Base-by-base conservation (phyloP, 768 basidiomycete genomes). In the Artomyces pyxidatus region DNA sequence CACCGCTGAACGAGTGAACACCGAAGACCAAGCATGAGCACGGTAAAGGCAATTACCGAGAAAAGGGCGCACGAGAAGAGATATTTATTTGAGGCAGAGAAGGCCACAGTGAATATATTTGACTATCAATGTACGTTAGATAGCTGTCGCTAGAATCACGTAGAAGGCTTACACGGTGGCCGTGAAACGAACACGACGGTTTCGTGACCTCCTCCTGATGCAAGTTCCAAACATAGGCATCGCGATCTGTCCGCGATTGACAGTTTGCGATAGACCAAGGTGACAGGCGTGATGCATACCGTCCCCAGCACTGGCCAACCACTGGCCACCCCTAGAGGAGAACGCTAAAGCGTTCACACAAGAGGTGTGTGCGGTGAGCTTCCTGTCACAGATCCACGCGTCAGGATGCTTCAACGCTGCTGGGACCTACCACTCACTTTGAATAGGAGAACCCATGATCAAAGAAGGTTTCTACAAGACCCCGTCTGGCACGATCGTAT, bases 71-170 rank as follows among this genome's bases (percentile, higher is more conserved):
- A 87, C 86, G 80, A 79, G 60, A 76, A 77, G 37, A 88, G 60
- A 58, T 73, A 80, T 45, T 72, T 73, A 57, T 83, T 84, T 19
- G 72, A 71, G 0, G 81, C 73, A 6, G 86, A 87, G 66, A 89
- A 88, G 41, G 76, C 76, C 26, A 89, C 67, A 16, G 77, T 73
- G 61, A 90, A 80, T 29, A 88, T 75, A 55, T 87, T 88, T 37
- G 72, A 73, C 87, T 89, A 38, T 14, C 11, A 29, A 19, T 16
- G 26, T 49, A 37, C 48, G 26, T 43, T 42, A 30, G n/a, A n/a
- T n/a, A n/a, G n/a, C n/a, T n/a, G n/a, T n/a, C n/a, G n/a, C n/a
- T n/a, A n/a, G n/a, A n/a, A n/a, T n/a, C 16, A 17, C 39, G 22
- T 29, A 6, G 11, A 26, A 44, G 40, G 50, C 59, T 53, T 30